A percentile compares a stretch with the other conserved stretches of the same genome.
Evolutionary conservation across 495 filamentous ascomycete genomes (phyloP).

Genomic region (Talaromyces trachyspermus): DNA sequence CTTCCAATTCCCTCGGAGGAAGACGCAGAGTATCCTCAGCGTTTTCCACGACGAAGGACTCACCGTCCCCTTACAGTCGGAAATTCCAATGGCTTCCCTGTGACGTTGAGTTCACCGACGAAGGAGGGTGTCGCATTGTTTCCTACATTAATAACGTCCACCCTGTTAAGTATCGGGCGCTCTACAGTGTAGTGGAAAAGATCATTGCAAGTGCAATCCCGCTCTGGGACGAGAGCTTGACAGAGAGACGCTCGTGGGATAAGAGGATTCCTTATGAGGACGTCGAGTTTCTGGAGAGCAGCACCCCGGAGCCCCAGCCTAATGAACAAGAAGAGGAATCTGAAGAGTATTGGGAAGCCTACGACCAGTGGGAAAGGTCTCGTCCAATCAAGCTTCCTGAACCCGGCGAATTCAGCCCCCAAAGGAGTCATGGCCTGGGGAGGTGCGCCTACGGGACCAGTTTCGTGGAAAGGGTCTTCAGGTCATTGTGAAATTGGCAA

Average conservation of each 20-base stretch:
- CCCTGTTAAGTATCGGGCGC: conserved; percentile 31
- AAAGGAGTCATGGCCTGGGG: neutral
- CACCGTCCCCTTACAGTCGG: conserved; percentile 5
- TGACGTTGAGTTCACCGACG: conserved; percentile 36
- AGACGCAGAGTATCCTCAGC: neutral
- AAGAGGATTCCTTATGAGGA: conserved; percentile 13
- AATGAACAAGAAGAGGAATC: conserved; percentile 13
- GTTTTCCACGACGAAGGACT: conserved; percentile 8
- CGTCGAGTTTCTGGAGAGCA: conserved; percentile 12
- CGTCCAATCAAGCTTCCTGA: conserved; percentile 25
- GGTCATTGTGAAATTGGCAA: conserved; percentile 56
- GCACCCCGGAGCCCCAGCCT: conserved; percentile 7
- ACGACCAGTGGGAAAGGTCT: conserved; percentile 9
- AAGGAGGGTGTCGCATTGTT: conserved; percentile 21
- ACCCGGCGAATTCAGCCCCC: conserved; percentile 20
- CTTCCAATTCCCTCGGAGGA: conserved; percentile 10
- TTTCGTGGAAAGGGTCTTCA: conserved; percentile 38
- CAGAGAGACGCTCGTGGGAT: conserved; percentile 8
- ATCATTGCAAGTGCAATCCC: conserved; percentile 43
- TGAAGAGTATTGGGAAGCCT: conserved; percentile 11
- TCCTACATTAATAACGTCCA: conserved; percentile 59
- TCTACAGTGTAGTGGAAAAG: conserved; percentile 47
- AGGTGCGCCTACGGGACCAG: conserved; percentile 18
- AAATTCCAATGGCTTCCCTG: conserved; percentile 56
- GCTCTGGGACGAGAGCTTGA: conserved; percentile 41